These are phyloP conservation scores for Elsinoe arachidis DNA, from an alignment of 2,329 filamentous ascomycete genomes.

Conservation along the genomic window DNA sequence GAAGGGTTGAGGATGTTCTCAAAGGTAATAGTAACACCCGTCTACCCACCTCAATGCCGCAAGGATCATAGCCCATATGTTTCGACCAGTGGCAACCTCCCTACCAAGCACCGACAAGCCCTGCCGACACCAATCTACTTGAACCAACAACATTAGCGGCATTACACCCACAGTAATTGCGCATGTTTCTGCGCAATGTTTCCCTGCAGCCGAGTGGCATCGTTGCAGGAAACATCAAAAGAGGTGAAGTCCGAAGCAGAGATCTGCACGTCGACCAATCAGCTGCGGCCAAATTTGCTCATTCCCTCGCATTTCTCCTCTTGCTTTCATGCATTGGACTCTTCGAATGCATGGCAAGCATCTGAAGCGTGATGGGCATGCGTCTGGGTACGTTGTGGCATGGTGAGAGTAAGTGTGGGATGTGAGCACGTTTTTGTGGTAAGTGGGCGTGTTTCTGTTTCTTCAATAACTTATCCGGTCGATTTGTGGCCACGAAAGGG, in stretches of 20 bases:
- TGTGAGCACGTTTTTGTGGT: background rate
- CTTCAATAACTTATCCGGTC: background rate
- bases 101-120: no score
- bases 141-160: background rate
- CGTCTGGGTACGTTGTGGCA: background rate
- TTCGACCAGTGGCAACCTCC: no score
- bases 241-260: background rate
- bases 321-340: background rate
- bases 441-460: background rate
- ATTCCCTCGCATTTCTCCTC: conserved; percentile 4
- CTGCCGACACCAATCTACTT: no score
- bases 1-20: no score
- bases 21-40: no score
- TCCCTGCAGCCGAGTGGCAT: background rate
- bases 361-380: background rate
- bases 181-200: background rate
- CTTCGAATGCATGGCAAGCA: background rate
- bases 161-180: background rate
- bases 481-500: no score
- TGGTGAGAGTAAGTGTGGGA: background rate
- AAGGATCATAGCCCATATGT: background rate
- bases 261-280: conserved; percentile 1
- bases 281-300: background rate
- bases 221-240: background rate
- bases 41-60: no score